Base-by-base conservation (phyloP, 306 rosid genomes). In the Neltuma alba region DNA sequence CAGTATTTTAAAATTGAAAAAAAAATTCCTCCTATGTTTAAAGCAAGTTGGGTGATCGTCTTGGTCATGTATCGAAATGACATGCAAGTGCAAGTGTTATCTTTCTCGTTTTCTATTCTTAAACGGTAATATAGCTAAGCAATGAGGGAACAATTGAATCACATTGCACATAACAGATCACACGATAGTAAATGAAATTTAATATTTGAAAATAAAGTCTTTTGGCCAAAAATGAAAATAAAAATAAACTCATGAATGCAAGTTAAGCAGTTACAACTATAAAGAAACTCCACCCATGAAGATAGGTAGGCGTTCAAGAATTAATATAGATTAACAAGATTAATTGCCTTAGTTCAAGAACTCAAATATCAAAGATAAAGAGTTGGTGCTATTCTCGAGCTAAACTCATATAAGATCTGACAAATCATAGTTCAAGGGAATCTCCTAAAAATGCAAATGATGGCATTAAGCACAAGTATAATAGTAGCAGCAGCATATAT, bases 391-490 rank as follows among this genome's bases (percentile, higher is more conserved):
- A 37, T 52, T 9, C 8, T 44, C 58, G 50, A 34, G 74, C 76
- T 69, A 33, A 65, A 52, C 41, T 21, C 62, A 9, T 12, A 36
- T 20, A 64, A 67, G 23, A 47, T 28, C 79, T 11, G 23, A 75
- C 76, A 34, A 42, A 20, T 36, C 48, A 82, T 41, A 36, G 34
- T 62, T 69, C 41, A 75, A 79, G 30, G 18, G 71, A 9, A 54
- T 60, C 21, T 57, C 27, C 52, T 31, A 70, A 73, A 78, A 20
- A 85, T 81, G 88, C 69, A 78, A 69, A 80, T 31, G 4, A 27
- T 85, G 48, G 66, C 67, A 74, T 68, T 81, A 68, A 14, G 71
- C 78, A 67, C 74, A 41, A 60, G 28, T 34, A 60, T 85, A 81
- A 72, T 33, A 47, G 42, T 18, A 63, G 42, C 65, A 57, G 37